Evolutionary conservation across 176 grass and related monocot genomes (phyloP), one percentile per base, ranked within the genome.

Genomic region (Bothriochloa decipiens): DNA sequence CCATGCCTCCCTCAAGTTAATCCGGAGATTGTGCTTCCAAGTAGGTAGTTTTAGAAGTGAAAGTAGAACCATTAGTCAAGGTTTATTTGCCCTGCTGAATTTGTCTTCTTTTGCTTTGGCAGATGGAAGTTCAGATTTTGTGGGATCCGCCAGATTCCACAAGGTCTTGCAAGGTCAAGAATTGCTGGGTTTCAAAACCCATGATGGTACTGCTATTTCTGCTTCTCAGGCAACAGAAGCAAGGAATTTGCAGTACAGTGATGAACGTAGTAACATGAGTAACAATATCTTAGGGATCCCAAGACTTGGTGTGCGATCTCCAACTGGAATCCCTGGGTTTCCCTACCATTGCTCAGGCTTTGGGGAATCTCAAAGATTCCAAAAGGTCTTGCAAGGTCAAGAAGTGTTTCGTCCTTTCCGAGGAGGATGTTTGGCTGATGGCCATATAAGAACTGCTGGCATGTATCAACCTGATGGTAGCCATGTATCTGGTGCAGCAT

Each of bases 91-190:
- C 67, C 40, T 46, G 53, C 33, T 82, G 65, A 90, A 66, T 37
- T 20, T 53, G 81, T 71, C 42, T 5, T 49, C 9, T 62, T 83
- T 77, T 75, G 14, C 7, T 71, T 85, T 77, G 55, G 49, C 85
- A 97, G 95, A 74, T 95, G 92, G 88, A 91, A 97, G 61, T 90
- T 86, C 81, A 78, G 91, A 93, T 86, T 93, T 82, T 76, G 76
- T 0, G 61, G 89, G 88, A 85, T 89, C 92, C 87, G 64, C 89
- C 71, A 88, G 91, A 91, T 95, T 93, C 89, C 87, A 87, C 79
- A 97, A 91, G 91, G 94, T 97, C 94, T 97, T 94, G 94, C 94
- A 97, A 97, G 89, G 94, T 97, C 94, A 97, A 97, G 94, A 97
- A 97, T 89, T 90, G 35, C 67, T 83, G 61, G 87, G 80, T 79